A percentile compares a stretch with the other conserved stretches of the same genome.
Conservation (phyloP, 148 eudicot genomes). For the Amaranthus cruentus region DNA sequence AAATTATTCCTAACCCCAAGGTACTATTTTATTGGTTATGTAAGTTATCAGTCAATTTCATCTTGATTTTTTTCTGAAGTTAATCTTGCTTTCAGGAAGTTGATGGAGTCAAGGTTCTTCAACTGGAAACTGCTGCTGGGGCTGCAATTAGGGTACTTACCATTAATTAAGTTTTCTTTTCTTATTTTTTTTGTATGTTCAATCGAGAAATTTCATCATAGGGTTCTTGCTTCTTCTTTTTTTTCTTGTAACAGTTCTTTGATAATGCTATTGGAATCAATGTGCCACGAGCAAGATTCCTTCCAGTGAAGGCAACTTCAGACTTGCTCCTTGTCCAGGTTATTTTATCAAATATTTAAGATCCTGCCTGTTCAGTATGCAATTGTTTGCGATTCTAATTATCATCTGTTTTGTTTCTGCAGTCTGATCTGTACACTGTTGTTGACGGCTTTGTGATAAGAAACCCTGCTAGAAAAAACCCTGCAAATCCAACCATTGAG, state of each 20-base stretch:
- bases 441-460: constrained; percentile 69
- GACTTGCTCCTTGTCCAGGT: constrained; percentile 99
- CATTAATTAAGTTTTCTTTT: background rate
- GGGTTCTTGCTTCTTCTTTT: constrained; percentile 1
- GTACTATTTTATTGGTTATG: constrained; percentile 28
- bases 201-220: background rate
- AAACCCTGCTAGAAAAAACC: constrained; percentile 66
- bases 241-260: constrained; percentile 49
- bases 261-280: constrained; percentile 83
- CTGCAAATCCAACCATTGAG: constrained; percentile 90
- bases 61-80: constrained; percentile 3
- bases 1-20: constrained; percentile 99
- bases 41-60: background rate
- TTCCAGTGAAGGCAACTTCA: constrained; percentile 96
- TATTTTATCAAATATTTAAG: constrained; percentile 14
- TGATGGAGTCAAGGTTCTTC: constrained; percentile 93
- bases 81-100: constrained; percentile 63
- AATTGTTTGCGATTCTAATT: constrained; percentile 3
- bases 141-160: constrained; percentile 84
- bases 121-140: constrained; percentile 98
- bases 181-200: background rate
- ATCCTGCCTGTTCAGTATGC: background rate
- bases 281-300: constrained; percentile 96
- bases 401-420: constrained; percentile 15
- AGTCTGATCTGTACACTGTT: constrained; percentile 97